phyloP scores from a whole-genome alignment of 352 stramenopile species.

The Phytophthora agathidicida region DNA sequence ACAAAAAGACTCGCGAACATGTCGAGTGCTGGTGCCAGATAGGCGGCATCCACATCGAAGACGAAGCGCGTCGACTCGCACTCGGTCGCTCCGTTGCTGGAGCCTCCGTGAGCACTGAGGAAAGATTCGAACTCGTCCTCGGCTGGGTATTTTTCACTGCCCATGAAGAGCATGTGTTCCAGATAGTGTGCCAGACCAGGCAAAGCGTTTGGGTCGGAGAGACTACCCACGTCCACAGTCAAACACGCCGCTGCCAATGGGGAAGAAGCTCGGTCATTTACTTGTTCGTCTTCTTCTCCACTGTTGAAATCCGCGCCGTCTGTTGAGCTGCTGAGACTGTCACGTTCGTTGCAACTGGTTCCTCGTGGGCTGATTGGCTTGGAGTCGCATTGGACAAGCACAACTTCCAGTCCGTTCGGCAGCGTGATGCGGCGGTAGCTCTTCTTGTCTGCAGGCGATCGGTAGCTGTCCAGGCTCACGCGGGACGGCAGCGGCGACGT shows the following conservation, averaged over 20 bases:
- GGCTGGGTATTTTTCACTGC: constrained; percentile 88
- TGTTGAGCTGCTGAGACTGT: constrained; percentile 14
- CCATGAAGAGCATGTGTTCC: constrained; percentile 96
- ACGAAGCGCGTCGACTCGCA: constrained; percentile 91
- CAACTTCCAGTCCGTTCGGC: constrained; percentile 61
- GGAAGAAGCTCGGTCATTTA: constrained; percentile 14
- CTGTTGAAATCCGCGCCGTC: constrained; percentile 24
- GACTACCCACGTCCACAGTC: constrained; percentile 62
- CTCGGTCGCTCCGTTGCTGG: constrained; percentile 92
- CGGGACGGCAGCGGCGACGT: constrained; percentile 1
- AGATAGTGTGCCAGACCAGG: constrained; percentile 84
- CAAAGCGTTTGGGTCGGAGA: constrained; percentile 60
- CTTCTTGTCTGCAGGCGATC: constrained; percentile 71
- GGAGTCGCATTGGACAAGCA: constrained; percentile 66
- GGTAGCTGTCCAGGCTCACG: constrained; percentile 52
- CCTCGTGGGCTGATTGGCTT: background rate
- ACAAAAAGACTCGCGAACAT: constrained; percentile 95
- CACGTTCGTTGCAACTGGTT: background rate
- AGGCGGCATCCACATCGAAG: constrained; percentile 79
- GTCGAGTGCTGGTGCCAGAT: constrained; percentile 70
- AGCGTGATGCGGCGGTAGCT: constrained; percentile 73
- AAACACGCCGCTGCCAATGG: constrained; percentile 57
- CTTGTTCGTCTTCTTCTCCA: constrained; percentile 15
- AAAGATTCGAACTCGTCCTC: constrained; percentile 93
- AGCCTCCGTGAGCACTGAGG: constrained; percentile 86